Evolutionary conservation across 2,329 filamentous ascomycete species (phyloP), one percentile per base, ranked within the genome.

Genomic region (Colletotrichum tanaceti): DNA sequence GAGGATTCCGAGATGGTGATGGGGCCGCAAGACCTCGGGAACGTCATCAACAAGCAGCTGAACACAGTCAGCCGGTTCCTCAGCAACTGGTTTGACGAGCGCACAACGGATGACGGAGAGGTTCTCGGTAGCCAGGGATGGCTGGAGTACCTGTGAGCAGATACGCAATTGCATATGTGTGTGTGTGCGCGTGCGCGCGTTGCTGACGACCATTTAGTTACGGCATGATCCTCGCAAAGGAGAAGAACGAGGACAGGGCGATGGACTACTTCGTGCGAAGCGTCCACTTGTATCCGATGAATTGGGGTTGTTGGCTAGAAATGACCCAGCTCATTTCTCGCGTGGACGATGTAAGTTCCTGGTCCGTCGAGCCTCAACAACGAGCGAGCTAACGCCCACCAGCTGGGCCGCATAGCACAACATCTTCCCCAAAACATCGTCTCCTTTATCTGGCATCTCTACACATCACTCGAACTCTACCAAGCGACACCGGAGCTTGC

Each of bases 1-100:
- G 96, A 99, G 79, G 95, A 98, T 66, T 93, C 93, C 24, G 96
- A 99, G 81, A 98, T 98, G 92, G 93, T 99, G 58, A 89, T 98
- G 80, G 96, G 96, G 0, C 95, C 96, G 1, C 90, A 94, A 67
- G 96, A 99, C 79, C 90, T 93, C 16, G 94, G 94, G 1, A 90
- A 90, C 39, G 92, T 93, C 1, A 81, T 89, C 68, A 99, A 99
- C 78, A 93, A 94, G 77, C 93, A 98, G 77, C 82, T 99, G 38
- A 85, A 91, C 2, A 85, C 87, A 0, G 88, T 98, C 44, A 90
- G 91, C 22, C 88, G 90, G 7, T 90, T 91, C 39, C 82, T 99
- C 39, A 90, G 96, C 72, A 86, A 88, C 24, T 97, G 94, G 90
- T 95, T 98, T 74, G 84, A 86, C 22, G 87, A 91, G 72, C 86